Evolutionary conservation across 2,329 filamentous ascomycete genomes (phyloP).

Genomic region (Blumeria hordei): DNA sequence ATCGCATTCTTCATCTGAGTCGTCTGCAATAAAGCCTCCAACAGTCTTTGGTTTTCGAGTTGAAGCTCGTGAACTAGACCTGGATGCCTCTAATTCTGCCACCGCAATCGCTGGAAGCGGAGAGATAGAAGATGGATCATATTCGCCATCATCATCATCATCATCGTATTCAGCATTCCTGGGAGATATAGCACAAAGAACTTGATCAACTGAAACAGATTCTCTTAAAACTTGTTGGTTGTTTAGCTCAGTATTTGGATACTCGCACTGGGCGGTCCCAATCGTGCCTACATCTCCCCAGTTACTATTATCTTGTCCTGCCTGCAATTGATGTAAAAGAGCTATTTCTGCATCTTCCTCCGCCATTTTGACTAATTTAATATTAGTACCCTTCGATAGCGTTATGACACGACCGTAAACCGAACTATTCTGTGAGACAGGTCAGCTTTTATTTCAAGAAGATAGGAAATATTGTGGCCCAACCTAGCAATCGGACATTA

Average conservation of each 20-base stretch:
- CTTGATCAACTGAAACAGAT: slow-evolving; percentile 16
- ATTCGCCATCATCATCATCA: slow-evolving; percentile 13
- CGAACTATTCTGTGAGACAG: background rate
- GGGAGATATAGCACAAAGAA: slow-evolving; percentile 16
- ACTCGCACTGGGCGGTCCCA: slow-evolving; percentile 11
- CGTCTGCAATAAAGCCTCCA: slow-evolving; percentile 16
- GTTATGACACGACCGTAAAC: background rate
- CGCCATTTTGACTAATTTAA: slow-evolving; percentile 9
- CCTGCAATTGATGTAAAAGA: slow-evolving; percentile 16
- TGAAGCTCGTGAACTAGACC: slow-evolving; percentile 15
- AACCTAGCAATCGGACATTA: background rate
- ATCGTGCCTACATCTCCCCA: slow-evolving; percentile 13
- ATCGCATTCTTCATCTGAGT: slow-evolving; percentile 16
- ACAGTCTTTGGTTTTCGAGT: slow-evolving; percentile 14
- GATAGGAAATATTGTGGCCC: background rate
- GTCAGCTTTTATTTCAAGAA: background rate
- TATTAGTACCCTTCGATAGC: background rate
- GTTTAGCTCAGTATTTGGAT: slow-evolving; percentile 16
- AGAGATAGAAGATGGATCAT: slow-evolving; percentile 15
- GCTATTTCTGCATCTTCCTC: slow-evolving; percentile 17
- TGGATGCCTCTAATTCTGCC: slow-evolving; percentile 11
- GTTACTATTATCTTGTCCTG: slow-evolving; percentile 13
- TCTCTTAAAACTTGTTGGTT: slow-evolving; percentile 16
- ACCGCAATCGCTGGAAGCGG: slow-evolving; percentile 11
- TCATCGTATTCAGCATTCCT: slow-evolving; percentile 12